These are phyloP conservation scores for Elaeis oleifera DNA, from an alignment of 202 grass and related monocot genomes.

Conservation along the genomic window DNA sequence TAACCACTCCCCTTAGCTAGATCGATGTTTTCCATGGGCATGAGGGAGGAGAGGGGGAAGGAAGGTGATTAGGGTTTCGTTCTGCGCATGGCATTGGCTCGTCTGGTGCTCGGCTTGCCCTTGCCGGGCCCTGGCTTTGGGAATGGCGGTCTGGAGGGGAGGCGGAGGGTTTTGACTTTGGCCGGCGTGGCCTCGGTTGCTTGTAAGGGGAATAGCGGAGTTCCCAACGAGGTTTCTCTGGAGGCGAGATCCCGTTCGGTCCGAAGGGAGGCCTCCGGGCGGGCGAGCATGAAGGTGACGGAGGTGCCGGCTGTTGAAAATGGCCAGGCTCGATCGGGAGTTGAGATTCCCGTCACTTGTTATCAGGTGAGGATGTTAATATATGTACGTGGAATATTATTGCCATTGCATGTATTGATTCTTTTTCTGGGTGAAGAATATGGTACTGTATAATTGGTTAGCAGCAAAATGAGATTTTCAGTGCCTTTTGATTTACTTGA, in stretches of 20 bases:
- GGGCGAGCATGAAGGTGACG: slow-evolving; percentile 6
- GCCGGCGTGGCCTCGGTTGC: neutral
- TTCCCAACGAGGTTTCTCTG: neutral
- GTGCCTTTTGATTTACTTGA: too few species aligned
- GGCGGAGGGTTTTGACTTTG: neutral
- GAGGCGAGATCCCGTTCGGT: slow-evolving; percentile 1
- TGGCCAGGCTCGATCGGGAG: slow-evolving; percentile 9
- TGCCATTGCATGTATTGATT: too few species aligned
- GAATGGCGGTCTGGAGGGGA: neutral
- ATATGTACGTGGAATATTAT: too few species aligned
- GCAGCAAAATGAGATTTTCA: too few species aligned
- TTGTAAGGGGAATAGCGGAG: neutral
- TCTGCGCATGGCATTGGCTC: slow-evolving; percentile 18
- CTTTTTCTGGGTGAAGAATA: too few species aligned
- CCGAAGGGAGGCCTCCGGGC: neutral
- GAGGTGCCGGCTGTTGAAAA: neutral
- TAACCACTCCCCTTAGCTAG: too few species aligned
- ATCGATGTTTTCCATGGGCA: too few species aligned
- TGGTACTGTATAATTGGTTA: too few species aligned
- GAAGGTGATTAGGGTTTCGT: too few species aligned
- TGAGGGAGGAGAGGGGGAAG: too few species aligned
- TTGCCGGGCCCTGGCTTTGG: slow-evolving; percentile 1
- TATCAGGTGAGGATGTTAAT: slow-evolving; percentile 55
- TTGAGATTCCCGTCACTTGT: slow-evolving; percentile 95
- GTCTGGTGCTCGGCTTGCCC: slow-evolving; percentile 4